Evolutionary conservation across 345 rosid genomes (phyloP), one percentile per base, ranked within the genome.

Genomic region (Heritiera fomes): DNA sequence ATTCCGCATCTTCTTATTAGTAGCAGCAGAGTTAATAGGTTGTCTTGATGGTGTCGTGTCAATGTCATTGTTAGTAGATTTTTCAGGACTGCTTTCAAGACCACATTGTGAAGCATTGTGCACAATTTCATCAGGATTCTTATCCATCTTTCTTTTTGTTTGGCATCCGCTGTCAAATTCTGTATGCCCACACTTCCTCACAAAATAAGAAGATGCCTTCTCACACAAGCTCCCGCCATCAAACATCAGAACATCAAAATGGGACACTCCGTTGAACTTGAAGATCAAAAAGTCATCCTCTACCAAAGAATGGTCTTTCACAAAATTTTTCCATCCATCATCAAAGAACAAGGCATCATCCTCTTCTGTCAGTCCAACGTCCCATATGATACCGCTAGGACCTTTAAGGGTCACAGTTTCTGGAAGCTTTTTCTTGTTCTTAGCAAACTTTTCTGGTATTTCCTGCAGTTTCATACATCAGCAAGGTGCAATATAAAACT

Each of bases 211-310:
- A 72, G 86, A 79, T 32, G 84, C 92, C 81, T 87, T 94, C 87
- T 94, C 96, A 62, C 97, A 94, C 79, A 86, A 84, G 80, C 87
- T 91, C 18, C 46, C 66, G 66, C 86, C 85, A 72, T 91, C 88
- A 60, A 94, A 88, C 75, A 89, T 77, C 71, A 90, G 63, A 40
- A 92, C 97, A 80, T 94, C 91, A 56, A 94, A 92, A 49, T 83
- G 83, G 30, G 96, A 91, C 20, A 80, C 83, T 71, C 94, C 96
- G 65, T 85, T 84, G 86, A 86, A 91, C 86, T 82, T 90, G 70
- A 94, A 92, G 81, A 91, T 78, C 88, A 94, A 74, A 30, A 92
- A 69, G 83, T 92, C 98, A 78, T 87, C 86, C 84, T 86, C 90
- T 66, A 79, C 43, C 76, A 94, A 86, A 12, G 64, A 79, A 81